Conservation (phyloP, 345 rosid genomes). For the Pistacia integerrima region DNA sequence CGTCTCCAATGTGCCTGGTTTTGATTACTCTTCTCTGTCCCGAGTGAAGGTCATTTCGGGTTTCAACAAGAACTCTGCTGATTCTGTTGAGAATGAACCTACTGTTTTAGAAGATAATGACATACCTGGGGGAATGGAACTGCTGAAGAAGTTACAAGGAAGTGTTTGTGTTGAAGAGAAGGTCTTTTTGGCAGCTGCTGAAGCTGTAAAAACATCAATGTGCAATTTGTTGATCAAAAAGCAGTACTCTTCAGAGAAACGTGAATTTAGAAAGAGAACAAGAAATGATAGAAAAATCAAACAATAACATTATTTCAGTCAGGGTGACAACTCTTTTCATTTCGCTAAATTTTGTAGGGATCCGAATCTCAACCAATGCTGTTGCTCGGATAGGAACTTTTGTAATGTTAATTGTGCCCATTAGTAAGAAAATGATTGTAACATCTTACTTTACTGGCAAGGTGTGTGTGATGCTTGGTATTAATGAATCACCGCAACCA, state of each 20-base stretch:
- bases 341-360: slow-evolving; percentile 2
- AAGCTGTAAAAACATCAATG: slow-evolving; percentile 79
- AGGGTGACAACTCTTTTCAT: background rate
- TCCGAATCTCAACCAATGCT: background rate
- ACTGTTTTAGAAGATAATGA: slow-evolving; percentile 44
- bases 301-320: slow-evolving; percentile 23
- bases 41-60: slow-evolving; percentile 53
- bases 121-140: slow-evolving; percentile 64
- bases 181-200: slow-evolving; percentile 65
- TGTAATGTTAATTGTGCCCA: slow-evolving; percentile 10
- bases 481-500: background rate
- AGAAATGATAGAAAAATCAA: slow-evolving; percentile 76
- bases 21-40: slow-evolving; percentile 45
- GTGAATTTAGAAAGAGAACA: slow-evolving; percentile 84
- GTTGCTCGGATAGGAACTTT: background rate
- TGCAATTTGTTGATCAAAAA: slow-evolving; percentile 79
- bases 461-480: background rate
- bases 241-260: slow-evolving; percentile 68
- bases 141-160: slow-evolving; percentile 71
- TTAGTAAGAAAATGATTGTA: background rate
- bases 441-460: background rate
- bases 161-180: slow-evolving; percentile 55
- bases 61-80: slow-evolving; percentile 27
- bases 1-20: slow-evolving; percentile 61
- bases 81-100: slow-evolving; percentile 26